These are phyloP conservation scores for Hemileccinum impolitum DNA, from an alignment of 768 basidiomycete species.

Conservation along the genomic window DNA sequence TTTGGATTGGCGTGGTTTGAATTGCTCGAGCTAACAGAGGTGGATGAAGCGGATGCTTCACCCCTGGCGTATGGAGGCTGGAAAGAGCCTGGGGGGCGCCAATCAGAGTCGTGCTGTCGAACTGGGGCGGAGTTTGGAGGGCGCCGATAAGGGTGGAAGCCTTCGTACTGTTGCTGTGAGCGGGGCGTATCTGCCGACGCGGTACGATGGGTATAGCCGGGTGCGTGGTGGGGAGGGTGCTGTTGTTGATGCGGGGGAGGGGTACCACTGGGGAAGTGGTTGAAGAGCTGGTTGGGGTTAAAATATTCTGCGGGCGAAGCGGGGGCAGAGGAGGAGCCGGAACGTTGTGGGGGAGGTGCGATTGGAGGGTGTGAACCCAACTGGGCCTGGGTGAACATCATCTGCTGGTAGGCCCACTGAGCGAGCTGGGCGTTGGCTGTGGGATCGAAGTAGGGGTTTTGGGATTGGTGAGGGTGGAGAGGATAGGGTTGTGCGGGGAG, in stretches of 20 bases:
- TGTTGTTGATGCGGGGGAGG: constrained; percentile 58
- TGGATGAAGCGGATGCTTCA: constrained; percentile 75
- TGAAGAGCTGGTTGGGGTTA: constrained; percentile 57
- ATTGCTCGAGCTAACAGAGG: constrained; percentile 69
- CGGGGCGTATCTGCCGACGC: constrained; percentile 28
- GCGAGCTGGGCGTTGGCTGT: constrained; percentile 71
- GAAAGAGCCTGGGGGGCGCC: constrained; percentile 48
- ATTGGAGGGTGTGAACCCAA: constrained; percentile 36
- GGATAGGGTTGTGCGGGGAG: constrained; percentile 48
- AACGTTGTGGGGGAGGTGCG: constrained; percentile 34
- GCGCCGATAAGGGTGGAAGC: constrained; percentile 81
- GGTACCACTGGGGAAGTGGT: constrained; percentile 66
- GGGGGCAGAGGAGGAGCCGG: constrained; percentile 36
- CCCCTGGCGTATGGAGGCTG: constrained; percentile 78
- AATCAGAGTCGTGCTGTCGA: constrained; percentile 38
- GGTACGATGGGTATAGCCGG: constrained; percentile 39
- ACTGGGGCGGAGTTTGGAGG: constrained; percentile 40
- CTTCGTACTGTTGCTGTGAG: constrained; percentile 37
- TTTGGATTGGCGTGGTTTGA: constrained; percentile 28
- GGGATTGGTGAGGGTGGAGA: constrained; percentile 39
- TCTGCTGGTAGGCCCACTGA: constrained; percentile 89
- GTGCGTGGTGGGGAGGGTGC: constrained; percentile 32
- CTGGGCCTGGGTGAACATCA: constrained; percentile 70
- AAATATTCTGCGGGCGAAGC: constrained; percentile 52
- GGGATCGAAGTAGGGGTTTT: constrained; percentile 70